These are phyloP conservation scores for Septoria linicola DNA, from an alignment of 2,329 filamentous ascomycete genomes.

Conservation along the genomic window DNA sequence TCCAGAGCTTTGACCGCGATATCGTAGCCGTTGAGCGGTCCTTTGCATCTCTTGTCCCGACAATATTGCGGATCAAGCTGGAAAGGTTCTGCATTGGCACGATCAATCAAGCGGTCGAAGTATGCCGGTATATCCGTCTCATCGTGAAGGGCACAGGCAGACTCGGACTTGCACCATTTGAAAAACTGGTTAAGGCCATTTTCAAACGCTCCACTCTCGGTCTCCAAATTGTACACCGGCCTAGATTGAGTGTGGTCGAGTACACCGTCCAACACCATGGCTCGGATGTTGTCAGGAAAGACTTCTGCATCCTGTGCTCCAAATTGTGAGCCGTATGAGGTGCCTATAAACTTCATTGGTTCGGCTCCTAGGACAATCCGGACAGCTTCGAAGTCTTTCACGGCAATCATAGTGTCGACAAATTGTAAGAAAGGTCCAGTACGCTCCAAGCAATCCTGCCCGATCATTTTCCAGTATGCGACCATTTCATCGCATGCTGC, in stretches of 20 bases:
- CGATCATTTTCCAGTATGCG: neutral
- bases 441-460: neutral
- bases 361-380: neutral
- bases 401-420: neutral
- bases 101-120: neutral
- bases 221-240: too few relatives aligned
- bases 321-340: neutral
- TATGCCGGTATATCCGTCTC: neutral
- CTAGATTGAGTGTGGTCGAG: neutral
- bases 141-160: neutral
- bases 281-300: neutral
- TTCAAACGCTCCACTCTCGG: neutral
- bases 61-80: too few relatives aligned
- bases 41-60: too few relatives aligned
- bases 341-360: neutral
- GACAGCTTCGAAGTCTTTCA: neutral
- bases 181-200: neutral
- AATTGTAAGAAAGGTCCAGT: neutral
- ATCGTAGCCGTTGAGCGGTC: too few relatives aligned
- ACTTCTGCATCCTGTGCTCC: neutral
- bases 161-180: neutral
- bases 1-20: too few relatives aligned
- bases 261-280: neutral
- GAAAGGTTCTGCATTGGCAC: too few relatives aligned
- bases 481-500: neutral